These are phyloP conservation scores for Quercus alba DNA, from an alignment of 306 rosid genomes.

Conservation along the genomic window DNA sequence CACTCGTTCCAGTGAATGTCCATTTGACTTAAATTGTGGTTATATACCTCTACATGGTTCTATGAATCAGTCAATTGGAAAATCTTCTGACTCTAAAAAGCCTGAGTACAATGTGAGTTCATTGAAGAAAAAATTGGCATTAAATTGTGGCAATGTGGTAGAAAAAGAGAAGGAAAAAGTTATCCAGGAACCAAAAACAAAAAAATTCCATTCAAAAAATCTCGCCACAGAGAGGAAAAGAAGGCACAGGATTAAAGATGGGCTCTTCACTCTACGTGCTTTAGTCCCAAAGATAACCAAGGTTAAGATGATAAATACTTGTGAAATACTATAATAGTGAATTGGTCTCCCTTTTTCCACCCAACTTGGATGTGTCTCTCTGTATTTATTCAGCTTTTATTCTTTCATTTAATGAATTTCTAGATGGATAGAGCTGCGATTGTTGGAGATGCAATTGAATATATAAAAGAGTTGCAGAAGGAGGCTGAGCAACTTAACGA, in stretches of 20 bases:
- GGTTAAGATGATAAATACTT: conserved; percentile 37
- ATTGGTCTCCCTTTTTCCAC: background rate
- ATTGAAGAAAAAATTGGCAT: conserved; percentile 26
- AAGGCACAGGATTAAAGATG: conserved; percentile 56
- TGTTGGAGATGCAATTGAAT: conserved; percentile 61
- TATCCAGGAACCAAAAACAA: conserved; percentile 26
- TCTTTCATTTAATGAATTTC: conserved; percentile 7
- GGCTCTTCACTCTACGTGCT: conserved; percentile 56
- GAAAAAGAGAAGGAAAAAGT: conserved; percentile 28
- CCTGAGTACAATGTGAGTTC: conserved; percentile 17
- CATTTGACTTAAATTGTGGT: conserved; percentile 32
- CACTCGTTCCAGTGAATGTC: conserved; percentile 48
- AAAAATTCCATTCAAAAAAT: conserved; percentile 55
- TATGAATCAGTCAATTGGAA: conserved; percentile 22
- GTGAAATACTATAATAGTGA: background rate
- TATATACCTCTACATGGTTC: conserved; percentile 14
- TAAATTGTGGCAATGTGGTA: conserved; percentile 19
- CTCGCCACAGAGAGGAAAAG: conserved; percentile 80
- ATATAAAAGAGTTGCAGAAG: conserved; percentile 57
- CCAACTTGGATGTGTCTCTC: background rate
- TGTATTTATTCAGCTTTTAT: conserved; percentile 6
- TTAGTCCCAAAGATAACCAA: conserved; percentile 82
- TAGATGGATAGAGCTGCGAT: conserved; percentile 80
- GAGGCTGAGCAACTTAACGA: conserved; percentile 44
- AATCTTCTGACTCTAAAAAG: conserved; percentile 18